phyloP scores from a whole-genome alignment of 2,329 filamentous ascomycete genomes.

The Tolypocladium ovalisporum region DNA sequence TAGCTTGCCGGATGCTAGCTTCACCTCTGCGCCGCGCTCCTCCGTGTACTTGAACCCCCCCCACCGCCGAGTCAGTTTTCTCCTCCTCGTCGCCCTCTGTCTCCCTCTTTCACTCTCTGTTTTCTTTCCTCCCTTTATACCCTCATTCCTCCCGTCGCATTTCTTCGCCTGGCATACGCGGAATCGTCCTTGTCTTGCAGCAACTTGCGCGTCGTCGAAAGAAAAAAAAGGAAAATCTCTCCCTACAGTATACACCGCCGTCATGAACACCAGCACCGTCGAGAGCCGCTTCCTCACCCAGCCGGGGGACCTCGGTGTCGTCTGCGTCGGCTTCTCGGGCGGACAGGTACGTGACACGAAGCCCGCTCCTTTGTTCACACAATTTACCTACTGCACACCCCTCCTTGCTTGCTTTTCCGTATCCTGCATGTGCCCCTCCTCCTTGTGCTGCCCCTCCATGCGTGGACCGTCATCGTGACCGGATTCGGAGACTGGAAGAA shows the following conservation, averaged over 20 bases:
- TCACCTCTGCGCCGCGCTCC: not conserved
- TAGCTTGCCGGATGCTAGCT: conserved; percentile 4
- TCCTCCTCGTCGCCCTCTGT: not conserved
- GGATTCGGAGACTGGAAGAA: not conserved
- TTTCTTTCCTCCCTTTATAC: not conserved
- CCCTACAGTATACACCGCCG: conserved; percentile 2
- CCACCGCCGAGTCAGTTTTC: not conserved
- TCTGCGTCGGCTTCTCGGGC: conserved; percentile 92
- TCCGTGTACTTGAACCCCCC: not conserved
- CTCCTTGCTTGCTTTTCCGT: not conserved
- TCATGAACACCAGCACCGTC: conserved; percentile 43
- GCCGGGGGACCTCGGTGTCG: conserved; percentile 73
- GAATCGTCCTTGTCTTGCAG: not conserved
- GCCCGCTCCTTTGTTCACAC: not conserved
- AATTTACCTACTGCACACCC: not conserved
- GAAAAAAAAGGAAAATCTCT: not conserved
- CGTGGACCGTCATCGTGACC: not conserved
- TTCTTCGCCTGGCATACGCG: not conserved
- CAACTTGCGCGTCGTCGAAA: not conserved
- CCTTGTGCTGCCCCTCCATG: not conserved
- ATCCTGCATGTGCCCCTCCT: not conserved
- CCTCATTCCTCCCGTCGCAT: not conserved
- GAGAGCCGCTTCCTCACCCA: conserved; percentile 67
- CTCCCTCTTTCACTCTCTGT: no score
- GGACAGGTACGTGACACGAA: conserved; percentile 59